Evolutionary conservation across 768 basidiomycete species (phyloP).

Genomic region (Leccinum broughii): DNA sequence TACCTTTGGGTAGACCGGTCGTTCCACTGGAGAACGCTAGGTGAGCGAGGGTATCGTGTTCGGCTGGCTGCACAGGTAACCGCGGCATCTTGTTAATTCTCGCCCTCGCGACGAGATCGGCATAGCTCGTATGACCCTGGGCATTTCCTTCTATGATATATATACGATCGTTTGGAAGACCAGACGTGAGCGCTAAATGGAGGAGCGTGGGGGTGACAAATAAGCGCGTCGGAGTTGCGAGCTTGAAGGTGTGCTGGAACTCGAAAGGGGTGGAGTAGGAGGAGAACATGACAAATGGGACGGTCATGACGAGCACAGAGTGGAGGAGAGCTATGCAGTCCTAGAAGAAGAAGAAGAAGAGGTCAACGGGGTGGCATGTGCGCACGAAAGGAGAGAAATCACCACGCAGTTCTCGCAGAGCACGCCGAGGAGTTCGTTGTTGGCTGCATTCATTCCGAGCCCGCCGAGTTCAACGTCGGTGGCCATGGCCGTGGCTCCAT

Average conservation of each 20-base stretch:
- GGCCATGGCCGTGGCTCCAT: slow-evolving; percentile 58
- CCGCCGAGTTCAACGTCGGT: slow-evolving; percentile 51
- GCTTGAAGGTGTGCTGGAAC: slow-evolving; percentile 48
- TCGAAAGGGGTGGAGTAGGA: slow-evolving; percentile 58
- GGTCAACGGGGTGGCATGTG: neutral
- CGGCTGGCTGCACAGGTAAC: slow-evolving; percentile 45
- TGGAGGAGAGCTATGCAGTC: slow-evolving; percentile 55
- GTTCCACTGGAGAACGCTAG: slow-evolving; percentile 81
- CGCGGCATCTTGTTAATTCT: slow-evolving; percentile 39
- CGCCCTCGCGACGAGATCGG: slow-evolving; percentile 44
- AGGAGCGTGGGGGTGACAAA: slow-evolving; percentile 53
- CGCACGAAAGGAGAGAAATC: slow-evolving; percentile 3
- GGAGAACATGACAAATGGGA: slow-evolving; percentile 55
- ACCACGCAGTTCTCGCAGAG: slow-evolving; percentile 71
- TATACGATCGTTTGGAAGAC: slow-evolving; percentile 42
- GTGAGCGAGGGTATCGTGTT: slow-evolving; percentile 60
- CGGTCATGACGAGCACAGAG: slow-evolving; percentile 46
- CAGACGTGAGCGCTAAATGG: slow-evolving; percentile 39
- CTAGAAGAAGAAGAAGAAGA: slow-evolving; percentile 30
- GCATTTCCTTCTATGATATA: slow-evolving; percentile 48
- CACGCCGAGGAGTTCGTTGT: slow-evolving; percentile 65
- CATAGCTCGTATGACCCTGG: slow-evolving; percentile 44
- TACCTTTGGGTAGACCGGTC: slow-evolving; percentile 74
- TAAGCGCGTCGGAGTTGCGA: slow-evolving; percentile 49
- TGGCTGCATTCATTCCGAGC: slow-evolving; percentile 47